Base-by-base conservation (phyloP, 345 rosid species). In the Ailanthus altissimus region DNA sequence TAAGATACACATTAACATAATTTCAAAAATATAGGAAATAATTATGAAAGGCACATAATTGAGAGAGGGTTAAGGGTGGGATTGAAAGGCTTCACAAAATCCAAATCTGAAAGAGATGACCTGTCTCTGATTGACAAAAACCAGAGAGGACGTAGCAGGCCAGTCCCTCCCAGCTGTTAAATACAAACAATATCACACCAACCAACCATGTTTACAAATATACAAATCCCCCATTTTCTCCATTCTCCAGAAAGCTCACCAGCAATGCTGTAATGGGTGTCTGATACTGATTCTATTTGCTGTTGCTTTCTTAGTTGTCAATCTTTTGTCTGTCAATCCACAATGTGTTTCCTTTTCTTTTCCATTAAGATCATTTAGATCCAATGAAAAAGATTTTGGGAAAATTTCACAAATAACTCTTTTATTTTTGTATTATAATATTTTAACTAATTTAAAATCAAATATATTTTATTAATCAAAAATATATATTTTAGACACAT, bases 281-380 rank as follows among this genome's bases (percentile, higher is more conserved):
- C 75, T 42, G 50, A 4, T 20, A 38, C 26, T 40, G 75, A 47
- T 70, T 51, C 20, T 50, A 14, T 50, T 4, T 25, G 14, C 5
- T 38, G 74, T 54, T 71, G 62, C 62, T 12, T 32, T 71, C 74
- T 71, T 54, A 36, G 74, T 53, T 70, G 61, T 70, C 74, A 53
- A 12, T 20, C 42, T 67, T 45, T 15, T 49, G 4, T 11, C n/a
- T 68, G 69, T 20, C 64, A 5, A 25, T 28, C 64, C 38, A 56
- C 38, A 32, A 56, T 56, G 26, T 14, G 0, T 40, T 7, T 23
- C 9, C 0, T 25, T 45, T 15, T 38, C 2, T 15, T 51, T 20
- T 18, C 57, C 11, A 25, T 67, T 67, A 16, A 67, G 38, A 46
- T 46, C 38, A 32, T 47, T 67, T 2, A 67, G 57, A 46, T 46